Conservation (phyloP, 352 stramenopile genomes). For the Plasmopara viticola region DNA sequence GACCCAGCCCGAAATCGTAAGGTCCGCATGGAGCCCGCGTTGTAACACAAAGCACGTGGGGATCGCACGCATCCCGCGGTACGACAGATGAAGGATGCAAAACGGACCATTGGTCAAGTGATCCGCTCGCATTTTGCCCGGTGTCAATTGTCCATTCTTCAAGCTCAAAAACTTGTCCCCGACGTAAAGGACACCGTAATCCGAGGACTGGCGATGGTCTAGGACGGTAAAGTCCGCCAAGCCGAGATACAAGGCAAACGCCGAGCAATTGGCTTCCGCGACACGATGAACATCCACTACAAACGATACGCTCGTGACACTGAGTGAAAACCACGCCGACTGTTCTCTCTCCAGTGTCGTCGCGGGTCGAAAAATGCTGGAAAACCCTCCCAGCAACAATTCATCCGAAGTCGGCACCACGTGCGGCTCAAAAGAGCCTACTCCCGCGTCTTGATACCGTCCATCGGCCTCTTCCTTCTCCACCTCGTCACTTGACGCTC, state of each 20-base stretch:
- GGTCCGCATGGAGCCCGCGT: constrained; percentile 48
- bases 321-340: constrained; percentile 71
- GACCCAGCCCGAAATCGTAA: constrained; percentile 74
- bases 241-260: constrained; percentile 53
- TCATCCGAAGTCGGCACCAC: constrained; percentile 34
- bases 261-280: constrained; percentile 49
- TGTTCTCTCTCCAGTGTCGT: constrained; percentile 43
- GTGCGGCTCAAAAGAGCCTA: constrained; percentile 13
- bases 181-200: constrained; percentile 71
- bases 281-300: constrained; percentile 61
- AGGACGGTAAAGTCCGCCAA: constrained; percentile 53
- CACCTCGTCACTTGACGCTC: constrained; percentile 16
- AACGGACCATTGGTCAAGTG: constrained; percentile 53
- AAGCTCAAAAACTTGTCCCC: constrained; percentile 79
- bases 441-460: not conserved
- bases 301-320: constrained; percentile 51
- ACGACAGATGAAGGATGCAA: constrained; percentile 52
- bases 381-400: constrained; percentile 64
- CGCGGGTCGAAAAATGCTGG: constrained; percentile 52
- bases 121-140: constrained; percentile 62
- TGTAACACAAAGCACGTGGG: constrained; percentile 52
- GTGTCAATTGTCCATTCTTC: constrained; percentile 67
- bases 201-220: constrained; percentile 65
- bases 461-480: constrained; percentile 20
- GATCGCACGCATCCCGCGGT: constrained; percentile 40